Evolutionary conservation across 2,329 filamentous ascomycete genomes (phyloP), one percentile per base, ranked within the genome.

Genomic region (Penicillium sp.): DNA sequence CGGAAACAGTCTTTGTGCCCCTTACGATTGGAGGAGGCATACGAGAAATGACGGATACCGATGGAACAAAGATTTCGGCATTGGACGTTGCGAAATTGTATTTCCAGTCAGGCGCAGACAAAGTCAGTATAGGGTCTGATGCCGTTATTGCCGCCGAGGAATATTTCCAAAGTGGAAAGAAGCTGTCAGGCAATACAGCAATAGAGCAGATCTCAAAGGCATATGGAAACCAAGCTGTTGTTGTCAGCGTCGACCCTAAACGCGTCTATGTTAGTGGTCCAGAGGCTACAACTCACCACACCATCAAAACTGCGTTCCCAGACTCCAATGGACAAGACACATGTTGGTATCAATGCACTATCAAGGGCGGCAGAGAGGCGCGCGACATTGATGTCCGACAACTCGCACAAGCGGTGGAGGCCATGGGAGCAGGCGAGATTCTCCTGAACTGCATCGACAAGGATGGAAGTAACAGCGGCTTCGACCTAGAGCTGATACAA

Each of bases 341-440:
- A 74, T 96, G 91, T 78, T 99, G 93, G 93, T 99, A 97, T 72
- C 92, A 94, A 57, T 97, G 94, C 77, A 99, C 94, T 6, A 91
- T 96, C 77, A 95, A 93, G 77, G 94, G 94, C 47, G 94, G 94
- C 6, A 86, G 94, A 60, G 93, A 97, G 77, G 92, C 89, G n/a
- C 84, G 92, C 59, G 91, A 97, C 71, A 81, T 97, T 63, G 93
- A 97, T 70, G 94, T 97, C 16, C 84, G 92, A 14, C 89, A 97
- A 76, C 83, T 99, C 9, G 85, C 88, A 9, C 85, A 83, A 64
- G 94, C 94, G 12, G 93, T 97, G 35, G 91, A 99, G 77, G 91
- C 90, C 56, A 95, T 99, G 91, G 94, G 94, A 53, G 84, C 89
- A 1, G 94, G 94, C 56, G 94, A 99, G 79, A 89, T 99, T 58